phyloP scores from a whole-genome alignment of 2,329 filamentous ascomycete species.

The Aspergillus sp. region DNA sequence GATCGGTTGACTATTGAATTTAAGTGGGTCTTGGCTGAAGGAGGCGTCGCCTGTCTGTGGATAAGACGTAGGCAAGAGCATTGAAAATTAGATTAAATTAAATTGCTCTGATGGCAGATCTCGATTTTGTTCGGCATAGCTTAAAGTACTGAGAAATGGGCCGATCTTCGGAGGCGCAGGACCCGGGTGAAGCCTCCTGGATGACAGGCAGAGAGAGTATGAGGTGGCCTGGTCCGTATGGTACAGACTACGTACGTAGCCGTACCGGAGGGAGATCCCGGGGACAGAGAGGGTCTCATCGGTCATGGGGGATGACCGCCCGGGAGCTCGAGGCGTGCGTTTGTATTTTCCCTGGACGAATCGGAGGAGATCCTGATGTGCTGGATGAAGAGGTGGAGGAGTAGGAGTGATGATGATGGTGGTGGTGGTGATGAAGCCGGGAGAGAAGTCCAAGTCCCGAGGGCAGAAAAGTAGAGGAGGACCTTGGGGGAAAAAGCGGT shows the following conservation, averaged over 20 bases:
- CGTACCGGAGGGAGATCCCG: neutral
- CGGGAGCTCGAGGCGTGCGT: too few species aligned
- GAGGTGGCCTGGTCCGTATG: too few species aligned
- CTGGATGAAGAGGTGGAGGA: neutral
- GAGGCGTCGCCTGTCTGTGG: conserved; percentile 22
- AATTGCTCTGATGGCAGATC: neutral
- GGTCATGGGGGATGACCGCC: too few species aligned
- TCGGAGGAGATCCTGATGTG: neutral
- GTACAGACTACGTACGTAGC: too few species aligned
- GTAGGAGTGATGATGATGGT: neutral
- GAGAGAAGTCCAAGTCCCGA: neutral
- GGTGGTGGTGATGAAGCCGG: neutral
- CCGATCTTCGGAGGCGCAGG: neutral
- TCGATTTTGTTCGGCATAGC: neutral
- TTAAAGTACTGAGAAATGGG: neutral
- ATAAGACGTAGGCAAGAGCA: neutral
- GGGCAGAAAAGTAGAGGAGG: neutral
- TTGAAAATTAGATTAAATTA: neutral
- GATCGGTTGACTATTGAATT: conserved; percentile 40
- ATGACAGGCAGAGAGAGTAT: neutral
- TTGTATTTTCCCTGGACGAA: neutral
- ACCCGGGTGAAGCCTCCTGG: neutral
- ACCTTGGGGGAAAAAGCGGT: conserved; percentile 8
- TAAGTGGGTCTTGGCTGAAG: conserved; percentile 31
- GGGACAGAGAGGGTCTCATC: too few species aligned